Base-by-base conservation (phyloP, 179 eudicot genomes). In the Silene noctiflora region DNA sequence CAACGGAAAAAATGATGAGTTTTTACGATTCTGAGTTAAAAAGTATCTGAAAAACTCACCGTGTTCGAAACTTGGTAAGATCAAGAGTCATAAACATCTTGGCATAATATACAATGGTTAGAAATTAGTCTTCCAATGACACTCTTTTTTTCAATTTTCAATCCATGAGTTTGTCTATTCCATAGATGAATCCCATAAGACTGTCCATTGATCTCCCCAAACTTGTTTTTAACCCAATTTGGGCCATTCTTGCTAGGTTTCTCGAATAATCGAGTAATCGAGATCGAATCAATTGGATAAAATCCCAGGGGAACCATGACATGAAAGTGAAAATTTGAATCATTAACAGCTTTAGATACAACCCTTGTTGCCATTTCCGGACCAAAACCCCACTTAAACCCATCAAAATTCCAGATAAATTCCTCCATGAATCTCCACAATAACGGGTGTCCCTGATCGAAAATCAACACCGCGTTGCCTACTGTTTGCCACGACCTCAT, bases 331-430 rank as follows among this genome's bases (percentile, higher is more conserved):
- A 58, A 75, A 11, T 33, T 65, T 2, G 79, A 3, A 24, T 82
- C 77, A 56, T 79, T n/a, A 1, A 76, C 9, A 0, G 65, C 12
- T 14, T 53, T 59, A 21, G 31, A 22, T 0, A 82, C 80, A 6
- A 75, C 58, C 21, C 82, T 13, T 11, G 74, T 76, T n/a, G 85
- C 83, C 71, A 86, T 53, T 24, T 83, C 73, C 0, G 86, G 98
- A 4, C 97, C 98, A 22, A 86, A 82, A 0, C 97, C 98, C 98
- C 97, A 92, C 74, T 27, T 79, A 48, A 80, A 89, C n/a, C 98
- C 96, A 62, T 94, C 79, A 21, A 90, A 94, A 61, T 81, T 81
- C 13, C 71, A 71, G 0, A 85, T 82, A 69, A 92, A 92, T 81
- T 94, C 98, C 66, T 88, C 86, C 1, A 92, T 86, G 74, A 92